phyloP scores from a whole-genome alignment of 306 rosid species.

The Benincasa hispida region DNA sequence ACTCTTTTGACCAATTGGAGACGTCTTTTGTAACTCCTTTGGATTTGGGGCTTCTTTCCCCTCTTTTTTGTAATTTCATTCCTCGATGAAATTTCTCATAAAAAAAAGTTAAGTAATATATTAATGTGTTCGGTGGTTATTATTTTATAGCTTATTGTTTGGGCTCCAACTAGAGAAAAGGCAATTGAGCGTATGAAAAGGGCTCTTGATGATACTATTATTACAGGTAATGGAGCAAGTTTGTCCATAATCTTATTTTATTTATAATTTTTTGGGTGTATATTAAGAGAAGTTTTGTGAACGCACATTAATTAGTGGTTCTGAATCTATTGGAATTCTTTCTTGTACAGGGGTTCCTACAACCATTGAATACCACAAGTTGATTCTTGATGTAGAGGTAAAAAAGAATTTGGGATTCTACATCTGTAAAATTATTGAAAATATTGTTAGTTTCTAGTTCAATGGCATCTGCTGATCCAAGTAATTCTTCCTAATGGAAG shows the following conservation, averaged over 20 bases:
- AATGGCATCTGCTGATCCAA: neutral
- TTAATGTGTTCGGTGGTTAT: conserved; percentile 5
- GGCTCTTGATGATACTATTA: conserved; percentile 88
- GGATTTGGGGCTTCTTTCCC: no score
- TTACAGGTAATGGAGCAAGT: conserved; percentile 47
- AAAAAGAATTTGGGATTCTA: neutral
- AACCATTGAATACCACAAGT: conserved; percentile 96
- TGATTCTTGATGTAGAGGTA: conserved; percentile 85
- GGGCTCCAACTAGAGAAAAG: conserved; percentile 99
- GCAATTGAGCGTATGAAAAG: conserved; percentile 97
- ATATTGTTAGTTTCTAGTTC: neutral
- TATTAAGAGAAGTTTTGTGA: neutral
- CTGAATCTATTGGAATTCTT: neutral
- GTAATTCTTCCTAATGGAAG: neutral
- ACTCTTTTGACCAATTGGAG: no score
- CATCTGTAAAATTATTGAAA: neutral
- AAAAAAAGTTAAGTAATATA: neutral
- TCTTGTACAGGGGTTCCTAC: conserved; percentile 77
- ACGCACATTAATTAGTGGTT: neutral
- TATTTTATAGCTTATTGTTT: conserved; percentile 65
- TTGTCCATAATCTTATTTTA: neutral
- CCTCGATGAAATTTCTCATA: no score
- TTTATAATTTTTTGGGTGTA: neutral
- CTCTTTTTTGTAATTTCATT: no score
- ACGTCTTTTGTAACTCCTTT: no score